Evolutionary conservation across 306 rosid species (phyloP).

Genomic region (Hippophae gyantsensis): DNA sequence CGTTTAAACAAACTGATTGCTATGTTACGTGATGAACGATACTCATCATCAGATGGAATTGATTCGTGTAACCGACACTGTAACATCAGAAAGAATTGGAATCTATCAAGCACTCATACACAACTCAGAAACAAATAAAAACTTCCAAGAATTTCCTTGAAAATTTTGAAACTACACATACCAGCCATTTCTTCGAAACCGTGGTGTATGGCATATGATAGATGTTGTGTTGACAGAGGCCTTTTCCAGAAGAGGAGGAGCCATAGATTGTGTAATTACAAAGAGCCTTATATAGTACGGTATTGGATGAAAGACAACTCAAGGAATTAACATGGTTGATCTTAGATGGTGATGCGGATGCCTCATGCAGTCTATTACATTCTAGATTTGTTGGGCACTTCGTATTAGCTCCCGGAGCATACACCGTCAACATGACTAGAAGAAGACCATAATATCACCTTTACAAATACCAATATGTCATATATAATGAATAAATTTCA

Average conservation of each 20-base stretch:
- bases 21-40: slow-evolving; percentile 89
- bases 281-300: slow-evolving; percentile 27
- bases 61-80: slow-evolving; percentile 68
- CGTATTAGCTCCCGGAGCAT: slow-evolving; percentile 48
- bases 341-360: slow-evolving; percentile 43
- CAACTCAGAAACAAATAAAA: slow-evolving; percentile 2
- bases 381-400: slow-evolving; percentile 31
- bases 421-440: slow-evolving; percentile 64
- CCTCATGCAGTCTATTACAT: slow-evolving; percentile 27
- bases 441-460: slow-evolving; percentile 49
- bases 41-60: slow-evolving; percentile 64
- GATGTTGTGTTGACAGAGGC: slow-evolving; percentile 43
- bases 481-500: neutral
- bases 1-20: slow-evolving; percentile 82
- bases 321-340: slow-evolving; percentile 39
- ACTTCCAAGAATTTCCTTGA: neutral
- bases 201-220: slow-evolving; percentile 38
- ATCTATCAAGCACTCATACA: slow-evolving; percentile 14
- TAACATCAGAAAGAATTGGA: slow-evolving; percentile 7
- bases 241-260: slow-evolving; percentile 42
- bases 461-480: slow-evolving; percentile 6
- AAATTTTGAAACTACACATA: slow-evolving; percentile 24
- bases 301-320: slow-evolving; percentile 16
- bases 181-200: slow-evolving; percentile 63
- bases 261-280: slow-evolving; percentile 23